Conservation (phyloP, 768 basidiomycete genomes). For the Tremella mesenterica region DNA sequence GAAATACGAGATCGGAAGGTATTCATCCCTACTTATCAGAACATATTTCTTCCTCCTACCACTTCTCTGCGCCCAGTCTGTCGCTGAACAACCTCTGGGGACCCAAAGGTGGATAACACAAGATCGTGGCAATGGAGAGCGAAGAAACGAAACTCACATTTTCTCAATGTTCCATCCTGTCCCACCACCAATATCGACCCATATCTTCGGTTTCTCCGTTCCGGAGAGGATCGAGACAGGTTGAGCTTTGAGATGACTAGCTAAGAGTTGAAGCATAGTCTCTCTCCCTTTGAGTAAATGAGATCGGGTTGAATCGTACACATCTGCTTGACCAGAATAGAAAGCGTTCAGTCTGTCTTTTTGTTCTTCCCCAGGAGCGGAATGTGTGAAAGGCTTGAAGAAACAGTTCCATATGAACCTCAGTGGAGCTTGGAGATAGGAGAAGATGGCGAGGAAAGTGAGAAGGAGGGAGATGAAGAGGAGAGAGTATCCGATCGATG, state of each 20-base stretch:
- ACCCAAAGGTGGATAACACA: background rate
- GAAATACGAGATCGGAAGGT: constrained; percentile 53
- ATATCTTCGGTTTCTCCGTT: constrained; percentile 53
- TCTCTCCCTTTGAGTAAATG: constrained; percentile 59
- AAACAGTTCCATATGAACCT: constrained; percentile 46
- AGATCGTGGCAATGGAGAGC: background rate
- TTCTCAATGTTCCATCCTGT: constrained; percentile 67
- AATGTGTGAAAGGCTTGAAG: constrained; percentile 40
- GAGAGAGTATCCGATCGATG: constrained; percentile 13
- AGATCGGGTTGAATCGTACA: constrained; percentile 62
- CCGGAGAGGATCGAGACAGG: constrained; percentile 1
- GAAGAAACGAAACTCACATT: constrained; percentile 46
- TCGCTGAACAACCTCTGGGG: background rate
- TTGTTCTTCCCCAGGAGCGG: constrained; percentile 17
- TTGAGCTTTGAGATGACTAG: constrained; percentile 55
- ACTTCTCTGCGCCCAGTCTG: too few species aligned
- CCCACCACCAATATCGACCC: constrained; percentile 73
- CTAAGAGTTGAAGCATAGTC: constrained; percentile 63
- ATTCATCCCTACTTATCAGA: constrained; percentile 47
- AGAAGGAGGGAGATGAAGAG: constrained; percentile 12
- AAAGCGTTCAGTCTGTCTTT: constrained; percentile 48
- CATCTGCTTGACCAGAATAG: constrained; percentile 60
- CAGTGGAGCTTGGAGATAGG: constrained; percentile 18
- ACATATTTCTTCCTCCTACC: background rate
- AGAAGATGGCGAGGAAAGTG: constrained; percentile 9